phyloP scores from a whole-genome alignment of 208 protist genomes.

The Crithidia expoeki region DNA sequence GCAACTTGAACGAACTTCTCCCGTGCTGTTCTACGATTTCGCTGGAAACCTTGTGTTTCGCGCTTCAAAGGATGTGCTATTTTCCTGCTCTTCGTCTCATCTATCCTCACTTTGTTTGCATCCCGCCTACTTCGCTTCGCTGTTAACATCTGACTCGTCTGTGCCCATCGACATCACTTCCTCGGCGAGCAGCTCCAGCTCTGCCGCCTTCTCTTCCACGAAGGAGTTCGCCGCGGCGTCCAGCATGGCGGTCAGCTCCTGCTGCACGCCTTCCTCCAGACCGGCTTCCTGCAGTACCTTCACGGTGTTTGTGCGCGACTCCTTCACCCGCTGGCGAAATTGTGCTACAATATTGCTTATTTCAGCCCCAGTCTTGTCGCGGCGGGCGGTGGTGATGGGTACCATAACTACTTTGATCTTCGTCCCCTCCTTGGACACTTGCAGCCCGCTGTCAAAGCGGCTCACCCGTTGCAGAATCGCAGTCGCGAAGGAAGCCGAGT shows the following conservation, averaged over 20 bases:
- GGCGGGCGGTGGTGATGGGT: conserved; percentile 73
- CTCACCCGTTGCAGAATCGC: conserved; percentile 71
- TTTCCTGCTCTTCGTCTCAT: no score
- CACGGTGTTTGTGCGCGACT: conserved; percentile 54
- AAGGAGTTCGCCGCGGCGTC: conserved; percentile 65
- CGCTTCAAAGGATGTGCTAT: no score
- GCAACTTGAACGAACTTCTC: no score
- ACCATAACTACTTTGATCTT: conserved; percentile 75
- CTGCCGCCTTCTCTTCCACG: conserved; percentile 72
- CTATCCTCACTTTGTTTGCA: no score
- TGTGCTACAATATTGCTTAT: conserved; percentile 46
- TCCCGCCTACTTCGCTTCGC: conserved; percentile 5
- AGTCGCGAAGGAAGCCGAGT: conserved; percentile 52
- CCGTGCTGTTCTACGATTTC: no score
- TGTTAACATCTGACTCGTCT: conserved; percentile 66
- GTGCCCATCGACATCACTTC: conserved; percentile 88
- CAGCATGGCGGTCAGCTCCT: conserved; percentile 60
- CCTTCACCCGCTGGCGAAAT: conserved; percentile 68
- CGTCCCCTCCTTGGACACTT: conserved; percentile 68
- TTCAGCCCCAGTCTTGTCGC: conserved; percentile 65
- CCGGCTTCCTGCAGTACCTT: conserved; percentile 72
- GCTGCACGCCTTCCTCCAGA: conserved; percentile 60
- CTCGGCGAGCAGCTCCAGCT: conserved; percentile 71
- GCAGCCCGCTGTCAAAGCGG: conserved; percentile 75
- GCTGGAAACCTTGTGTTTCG: no score